Evolutionary conservation across 1,139 yeast genomes (phyloP).

Genomic region (Candida pseudoviswanathii): DNA sequence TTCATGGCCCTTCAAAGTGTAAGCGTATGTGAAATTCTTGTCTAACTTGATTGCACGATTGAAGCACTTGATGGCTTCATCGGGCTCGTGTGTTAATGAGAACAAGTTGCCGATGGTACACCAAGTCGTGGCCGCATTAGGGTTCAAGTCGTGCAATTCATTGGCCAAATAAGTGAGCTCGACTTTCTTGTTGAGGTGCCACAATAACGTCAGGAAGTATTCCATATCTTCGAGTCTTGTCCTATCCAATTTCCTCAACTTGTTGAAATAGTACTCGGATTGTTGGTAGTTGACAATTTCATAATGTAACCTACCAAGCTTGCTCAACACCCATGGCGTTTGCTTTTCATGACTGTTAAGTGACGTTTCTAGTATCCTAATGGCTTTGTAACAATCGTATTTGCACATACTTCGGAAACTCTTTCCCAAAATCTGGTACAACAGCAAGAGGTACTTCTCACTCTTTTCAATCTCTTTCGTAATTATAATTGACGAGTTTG

Average conservation of each 20-base stretch:
- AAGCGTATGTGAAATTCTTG: slow-evolving; percentile 81
- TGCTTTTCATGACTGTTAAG: slow-evolving; percentile 65
- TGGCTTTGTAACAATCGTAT: slow-evolving; percentile 82
- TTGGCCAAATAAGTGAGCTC: slow-evolving; percentile 81
- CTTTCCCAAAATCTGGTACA: slow-evolving; percentile 65
- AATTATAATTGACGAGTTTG: slow-evolving; percentile 15
- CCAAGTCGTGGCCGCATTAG: slow-evolving; percentile 83
- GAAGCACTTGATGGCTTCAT: slow-evolving; percentile 88
- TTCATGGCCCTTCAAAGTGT: slow-evolving; percentile 94
- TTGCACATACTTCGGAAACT: slow-evolving; percentile 64
- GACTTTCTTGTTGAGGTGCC: slow-evolving; percentile 90
- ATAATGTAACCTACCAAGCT: slow-evolving; percentile 78
- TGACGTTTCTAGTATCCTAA: slow-evolving; percentile 57
- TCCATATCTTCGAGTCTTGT: slow-evolving; percentile 92
- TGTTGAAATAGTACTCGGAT: slow-evolving; percentile 64
- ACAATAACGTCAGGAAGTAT: slow-evolving; percentile 80
- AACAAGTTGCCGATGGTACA: slow-evolving; percentile 88
- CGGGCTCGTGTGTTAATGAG: slow-evolving; percentile 82
- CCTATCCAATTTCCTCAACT: slow-evolving; percentile 68
- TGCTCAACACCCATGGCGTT: slow-evolving; percentile 86
- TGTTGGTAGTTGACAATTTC: slow-evolving; percentile 87
- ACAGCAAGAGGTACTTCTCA: slow-evolving; percentile 47
- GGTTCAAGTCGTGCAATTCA: slow-evolving; percentile 70
- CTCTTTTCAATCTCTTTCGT: slow-evolving; percentile 40
- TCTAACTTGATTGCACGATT: slow-evolving; percentile 74